A percentile compares a stretch with the other conserved stretches of the same genome.
Conservation (phyloP, 352 stramenopile genomes). For the Peronosclerospora sorghi region DNA sequence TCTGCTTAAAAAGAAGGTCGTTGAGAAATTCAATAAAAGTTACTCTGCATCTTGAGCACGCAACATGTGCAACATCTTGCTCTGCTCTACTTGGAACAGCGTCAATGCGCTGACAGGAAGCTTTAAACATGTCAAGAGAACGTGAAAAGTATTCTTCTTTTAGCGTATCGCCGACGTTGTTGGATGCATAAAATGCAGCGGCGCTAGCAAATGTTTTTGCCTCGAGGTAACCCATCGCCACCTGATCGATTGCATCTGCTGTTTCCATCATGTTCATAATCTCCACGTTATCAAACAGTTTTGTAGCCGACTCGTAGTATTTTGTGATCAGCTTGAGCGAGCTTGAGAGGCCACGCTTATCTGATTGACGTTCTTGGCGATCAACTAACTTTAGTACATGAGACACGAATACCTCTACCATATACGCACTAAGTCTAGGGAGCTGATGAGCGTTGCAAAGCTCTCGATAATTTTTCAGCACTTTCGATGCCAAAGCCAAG, state of each 20-base stretch:
- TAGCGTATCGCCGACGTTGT: slow-evolving; percentile 22
- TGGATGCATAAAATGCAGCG: slow-evolving; percentile 47
- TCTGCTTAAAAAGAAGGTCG: slow-evolving; percentile 39
- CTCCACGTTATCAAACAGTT: slow-evolving; percentile 77
- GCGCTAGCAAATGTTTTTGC: slow-evolving; percentile 55
- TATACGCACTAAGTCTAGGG: slow-evolving; percentile 61
- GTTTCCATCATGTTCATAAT: slow-evolving; percentile 58
- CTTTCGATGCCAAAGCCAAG: slow-evolving; percentile 55
- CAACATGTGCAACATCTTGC: not conserved
- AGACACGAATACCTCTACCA: slow-evolving; percentile 75
- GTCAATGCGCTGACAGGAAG: slow-evolving; percentile 22
- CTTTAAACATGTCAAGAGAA: slow-evolving; percentile 50
- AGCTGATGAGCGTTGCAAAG: slow-evolving; percentile 54
- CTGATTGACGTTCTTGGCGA: slow-evolving; percentile 36
- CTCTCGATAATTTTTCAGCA: slow-evolving; percentile 68
- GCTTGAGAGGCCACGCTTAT: slow-evolving; percentile 7
- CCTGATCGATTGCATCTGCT: slow-evolving; percentile 26
- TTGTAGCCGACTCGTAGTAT: slow-evolving; percentile 67
- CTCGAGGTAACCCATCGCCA: slow-evolving; percentile 50
- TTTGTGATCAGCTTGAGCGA: slow-evolving; percentile 35
- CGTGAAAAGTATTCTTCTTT: slow-evolving; percentile 48
- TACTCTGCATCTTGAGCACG: slow-evolving; percentile 33
- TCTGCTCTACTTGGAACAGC: not conserved
- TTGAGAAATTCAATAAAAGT: slow-evolving; percentile 67
- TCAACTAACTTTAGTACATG: slow-evolving; percentile 70